Base-by-base conservation (phyloP, 164 flowering plant species). In the Nelumbo lutea region DNA sequence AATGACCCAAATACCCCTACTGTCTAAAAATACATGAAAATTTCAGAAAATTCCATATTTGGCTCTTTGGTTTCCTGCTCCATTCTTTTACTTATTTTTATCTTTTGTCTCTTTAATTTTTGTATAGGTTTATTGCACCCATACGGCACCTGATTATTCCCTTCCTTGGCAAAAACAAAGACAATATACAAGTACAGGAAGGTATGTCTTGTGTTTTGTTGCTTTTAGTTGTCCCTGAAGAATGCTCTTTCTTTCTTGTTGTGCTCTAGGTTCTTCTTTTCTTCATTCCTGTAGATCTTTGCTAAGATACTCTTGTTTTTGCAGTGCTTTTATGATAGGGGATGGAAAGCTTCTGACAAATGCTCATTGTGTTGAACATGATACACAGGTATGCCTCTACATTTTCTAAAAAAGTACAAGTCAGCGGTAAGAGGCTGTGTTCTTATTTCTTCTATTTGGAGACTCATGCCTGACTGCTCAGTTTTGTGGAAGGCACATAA, bases 91-190 rank as follows among this genome's bases (percentile, higher is more conserved):
- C 27, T 58, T 67, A 39, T 43, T 62, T 11, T 57, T 53, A 9
- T 39, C 51, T 51, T 15, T 58, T 58, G 3, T 62, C 40, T 62
- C 10, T 52, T 46, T 65, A 40, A 38, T 48, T 57, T 61, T 59
- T 57, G n/a, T 73, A 38, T 74, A 95, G 98, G 98, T 96, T 72
- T 96, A 89, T 73, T 89, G 97, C 76, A 93, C 98, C 5, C 98
- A 96, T 65, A 93, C 96, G 59, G 96, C 87, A 50, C 99, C 99
- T 14, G 95, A 96, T 79, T 96, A 90, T 77, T 89, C 96, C 65
- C 97, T 96, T 51, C 99, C 99, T 42, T 96, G 99, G 99, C 99
- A 96, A 79, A 92, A 90, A 69, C 98, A 89, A 83, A 85, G 98
- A 72, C 98, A 96, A 67, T 90, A 61, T 76, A 89, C 97, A 65